These are phyloP conservation scores for Phytophthora boehmeriae DNA, from an alignment of 352 stramenopile species.

Conservation along the genomic window DNA sequence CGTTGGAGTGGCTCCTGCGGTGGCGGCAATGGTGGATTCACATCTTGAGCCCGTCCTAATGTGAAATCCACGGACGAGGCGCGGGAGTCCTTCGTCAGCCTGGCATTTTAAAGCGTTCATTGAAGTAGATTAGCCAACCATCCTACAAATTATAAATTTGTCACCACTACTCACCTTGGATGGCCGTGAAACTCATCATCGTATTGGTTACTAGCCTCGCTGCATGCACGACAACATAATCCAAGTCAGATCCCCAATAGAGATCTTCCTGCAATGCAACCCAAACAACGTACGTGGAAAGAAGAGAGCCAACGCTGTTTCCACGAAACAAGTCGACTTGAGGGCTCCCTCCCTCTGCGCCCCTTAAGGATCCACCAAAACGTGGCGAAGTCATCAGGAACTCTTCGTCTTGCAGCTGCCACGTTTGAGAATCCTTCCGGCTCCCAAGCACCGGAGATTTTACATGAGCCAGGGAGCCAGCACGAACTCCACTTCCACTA, in stretches of 20 bases:
- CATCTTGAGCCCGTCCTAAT: constrained; percentile 45
- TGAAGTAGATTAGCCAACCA: neutral
- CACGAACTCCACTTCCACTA: constrained; percentile 32
- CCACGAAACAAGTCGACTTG: constrained; percentile 37
- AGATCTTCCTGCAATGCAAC: neutral
- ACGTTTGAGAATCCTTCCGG: constrained; percentile 68
- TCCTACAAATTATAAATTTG: neutral
- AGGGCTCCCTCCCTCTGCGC: constrained; percentile 17
- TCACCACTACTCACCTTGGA: constrained; percentile 23
- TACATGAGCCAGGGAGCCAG: constrained; percentile 39
- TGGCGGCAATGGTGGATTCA: constrained; percentile 74
- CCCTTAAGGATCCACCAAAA: constrained; percentile 42
- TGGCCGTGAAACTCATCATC: constrained; percentile 40
- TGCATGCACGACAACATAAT: constrained; percentile 16
- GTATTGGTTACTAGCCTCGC: constrained; percentile 41
- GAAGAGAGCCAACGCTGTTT: constrained; percentile 31
- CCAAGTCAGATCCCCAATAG: constrained; percentile 13
- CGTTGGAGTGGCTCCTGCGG: constrained; percentile 68
- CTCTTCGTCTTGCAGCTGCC: constrained; percentile 75
- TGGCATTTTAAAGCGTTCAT: constrained; percentile 8
- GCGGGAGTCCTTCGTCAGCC: constrained; percentile 68
- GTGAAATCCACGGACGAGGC: constrained; percentile 84
- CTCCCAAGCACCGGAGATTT: constrained; percentile 67
- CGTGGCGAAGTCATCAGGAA: constrained; percentile 62
- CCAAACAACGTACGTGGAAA: constrained; percentile 35